These are phyloP conservation scores for Solanum medicagineum DNA, from an alignment of 257 asterid species.

Conservation along the genomic window DNA sequence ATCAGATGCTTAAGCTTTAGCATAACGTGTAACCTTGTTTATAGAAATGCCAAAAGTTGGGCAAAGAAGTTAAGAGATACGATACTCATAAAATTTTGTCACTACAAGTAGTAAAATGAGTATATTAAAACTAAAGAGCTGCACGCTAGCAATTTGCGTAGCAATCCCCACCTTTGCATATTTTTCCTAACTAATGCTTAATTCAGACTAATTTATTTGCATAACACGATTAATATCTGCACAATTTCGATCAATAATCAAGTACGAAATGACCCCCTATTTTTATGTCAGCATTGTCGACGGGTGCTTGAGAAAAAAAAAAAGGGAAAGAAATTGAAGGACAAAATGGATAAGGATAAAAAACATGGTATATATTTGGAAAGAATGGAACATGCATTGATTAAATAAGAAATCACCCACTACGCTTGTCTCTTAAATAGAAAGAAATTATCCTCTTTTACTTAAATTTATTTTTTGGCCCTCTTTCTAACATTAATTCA, in stretches of 20 bases:
- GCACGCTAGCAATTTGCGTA: background rate
- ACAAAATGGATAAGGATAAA: background rate
- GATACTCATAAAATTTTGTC: background rate
- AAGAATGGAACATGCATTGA: background rate
- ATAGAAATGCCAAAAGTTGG: background rate
- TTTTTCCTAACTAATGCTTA: background rate
- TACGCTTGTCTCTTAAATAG: background rate
- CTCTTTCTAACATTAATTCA: constrained; percentile 3
- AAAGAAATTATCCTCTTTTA: background rate
- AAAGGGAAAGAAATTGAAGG: background rate
- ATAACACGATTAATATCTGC: background rate
- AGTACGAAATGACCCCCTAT: background rate
- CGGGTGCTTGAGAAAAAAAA: too few species aligned
- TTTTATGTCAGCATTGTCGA: background rate
- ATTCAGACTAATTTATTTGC: background rate
- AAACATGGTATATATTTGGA: background rate
- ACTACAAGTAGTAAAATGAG: background rate
- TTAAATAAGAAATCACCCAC: background rate
- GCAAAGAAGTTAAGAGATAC: background rate
- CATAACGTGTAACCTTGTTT: background rate
- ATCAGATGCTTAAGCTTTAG: background rate
- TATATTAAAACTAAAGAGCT: background rate
- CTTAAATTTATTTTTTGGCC: background rate
- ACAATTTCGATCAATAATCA: background rate
- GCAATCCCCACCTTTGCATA: background rate